phyloP scores from a whole-genome alignment of 495 filamentous ascomycete genomes.

The Xylaria grammica region DNA sequence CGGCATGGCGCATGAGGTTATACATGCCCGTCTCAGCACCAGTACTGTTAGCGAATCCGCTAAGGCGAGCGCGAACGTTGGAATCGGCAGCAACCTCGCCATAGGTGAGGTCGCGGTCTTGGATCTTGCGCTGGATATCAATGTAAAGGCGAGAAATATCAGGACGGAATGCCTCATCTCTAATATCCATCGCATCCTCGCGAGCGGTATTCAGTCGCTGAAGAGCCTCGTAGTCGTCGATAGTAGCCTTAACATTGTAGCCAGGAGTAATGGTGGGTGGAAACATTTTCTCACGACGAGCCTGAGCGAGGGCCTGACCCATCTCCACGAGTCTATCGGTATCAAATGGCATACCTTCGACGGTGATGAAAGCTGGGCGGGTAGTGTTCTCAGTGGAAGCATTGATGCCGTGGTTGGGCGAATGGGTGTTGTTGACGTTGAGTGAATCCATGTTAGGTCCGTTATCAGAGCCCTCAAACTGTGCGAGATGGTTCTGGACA shows the following conservation, averaged over 20 bases:
- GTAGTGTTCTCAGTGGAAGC: background rate
- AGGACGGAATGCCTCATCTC: conserved; percentile 24
- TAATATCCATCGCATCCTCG: conserved; percentile 11
- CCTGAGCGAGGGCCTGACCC: conserved; percentile 24
- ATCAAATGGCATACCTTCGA: conserved; percentile 14
- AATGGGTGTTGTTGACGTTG: background rate
- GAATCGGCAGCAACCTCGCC: conserved; percentile 28
- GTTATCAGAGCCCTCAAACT: background rate
- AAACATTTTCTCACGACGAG: conserved; percentile 33
- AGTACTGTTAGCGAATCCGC: conserved; percentile 32
- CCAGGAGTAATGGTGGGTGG: conserved; percentile 24
- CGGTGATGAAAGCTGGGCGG: background rate
- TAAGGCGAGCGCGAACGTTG: conserved; percentile 29
- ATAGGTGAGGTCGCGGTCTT: conserved; percentile 30
- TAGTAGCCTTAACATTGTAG: conserved; percentile 18
- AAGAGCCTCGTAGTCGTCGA: conserved; percentile 28
- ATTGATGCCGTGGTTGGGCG: background rate
- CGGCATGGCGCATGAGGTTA: conserved; percentile 34
- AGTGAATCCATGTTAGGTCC: background rate
- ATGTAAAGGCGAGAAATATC: conserved; percentile 23
- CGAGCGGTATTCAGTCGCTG: conserved; percentile 18
- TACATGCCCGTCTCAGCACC: conserved; percentile 32
- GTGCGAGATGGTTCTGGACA: background rate
- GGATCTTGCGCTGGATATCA: conserved; percentile 30
- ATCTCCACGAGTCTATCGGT: conserved; percentile 21